A percentile compares a stretch with the other conserved stretches of the same genome.
Conservation (phyloP, 2,329 filamentous ascomycete species). For the Pyrenochaeta sp. region DNA sequence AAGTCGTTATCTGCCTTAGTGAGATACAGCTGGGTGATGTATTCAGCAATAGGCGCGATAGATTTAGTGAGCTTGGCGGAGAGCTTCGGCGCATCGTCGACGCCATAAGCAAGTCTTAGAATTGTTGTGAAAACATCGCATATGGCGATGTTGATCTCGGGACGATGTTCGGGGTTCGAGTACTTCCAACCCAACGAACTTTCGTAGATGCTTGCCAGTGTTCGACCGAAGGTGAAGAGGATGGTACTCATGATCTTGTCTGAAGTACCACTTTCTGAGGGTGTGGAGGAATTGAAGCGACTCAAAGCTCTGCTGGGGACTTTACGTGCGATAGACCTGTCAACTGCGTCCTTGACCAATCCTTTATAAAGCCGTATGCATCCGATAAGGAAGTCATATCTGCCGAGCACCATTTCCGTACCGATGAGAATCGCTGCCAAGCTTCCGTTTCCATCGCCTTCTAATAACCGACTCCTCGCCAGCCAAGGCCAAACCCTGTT, state of each 20-base stretch:
- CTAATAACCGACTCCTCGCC: slow-evolving; percentile 80
- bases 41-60: slow-evolving; percentile 76
- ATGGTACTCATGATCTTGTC: slow-evolving; percentile 79
- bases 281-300: slow-evolving; percentile 56
- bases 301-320: slow-evolving; percentile 61
- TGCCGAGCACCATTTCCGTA: slow-evolving; percentile 78
- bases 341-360: slow-evolving; percentile 78
- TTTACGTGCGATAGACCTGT: slow-evolving; percentile 73
- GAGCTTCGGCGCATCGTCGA: slow-evolving; percentile 67
- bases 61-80: slow-evolving; percentile 65
- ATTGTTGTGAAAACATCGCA: slow-evolving; percentile 75
- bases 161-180: slow-evolving; percentile 70
- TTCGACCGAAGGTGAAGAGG: slow-evolving; percentile 75
- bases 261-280: slow-evolving; percentile 74
- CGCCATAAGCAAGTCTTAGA: slow-evolving; percentile 75
- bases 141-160: slow-evolving; percentile 73
- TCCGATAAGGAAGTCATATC: slow-evolving; percentile 79
- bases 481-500: slow-evolving; percentile 91
- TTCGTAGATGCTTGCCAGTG: slow-evolving; percentile 83
- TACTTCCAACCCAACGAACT: slow-evolving; percentile 89
- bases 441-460: slow-evolving; percentile 77
- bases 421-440: slow-evolving; percentile 82
- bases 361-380: slow-evolving; percentile 77
- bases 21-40: slow-evolving; percentile 80
- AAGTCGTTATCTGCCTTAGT: slow-evolving; percentile 73